These are phyloP conservation scores for Pestalotiopsis sp. DNA, from an alignment of 2,329 filamentous ascomycete genomes.

Conservation along the genomic window DNA sequence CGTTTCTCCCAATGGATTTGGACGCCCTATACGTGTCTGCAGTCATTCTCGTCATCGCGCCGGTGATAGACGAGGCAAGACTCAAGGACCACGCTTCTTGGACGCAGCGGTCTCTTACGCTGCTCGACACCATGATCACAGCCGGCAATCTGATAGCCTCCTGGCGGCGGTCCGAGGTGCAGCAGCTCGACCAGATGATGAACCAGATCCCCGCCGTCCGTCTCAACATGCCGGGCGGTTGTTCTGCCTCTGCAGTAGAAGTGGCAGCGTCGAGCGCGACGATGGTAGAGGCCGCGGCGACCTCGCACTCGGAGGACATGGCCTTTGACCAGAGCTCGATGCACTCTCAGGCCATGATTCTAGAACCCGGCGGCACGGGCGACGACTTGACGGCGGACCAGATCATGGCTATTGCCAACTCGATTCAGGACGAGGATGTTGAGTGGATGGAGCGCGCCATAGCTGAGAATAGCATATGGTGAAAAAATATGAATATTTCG, in stretches of 20 bases:
- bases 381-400: not conserved
- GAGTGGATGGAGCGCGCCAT: constrained; percentile 6
- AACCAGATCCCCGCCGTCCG: not conserved
- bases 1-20: constrained; percentile 11
- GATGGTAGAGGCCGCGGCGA: not conserved
- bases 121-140: constrained; percentile 3
- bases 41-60: constrained; percentile 1
- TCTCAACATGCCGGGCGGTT: not conserved
- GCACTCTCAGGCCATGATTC: not conserved
- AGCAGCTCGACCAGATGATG: constrained; percentile 43
- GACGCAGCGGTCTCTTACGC: not conserved
- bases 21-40: constrained; percentile 10
- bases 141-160: constrained; percentile 34
- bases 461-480: constrained; percentile 6
- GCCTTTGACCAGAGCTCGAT: not conserved
- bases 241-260: not conserved
- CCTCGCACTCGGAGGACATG: not conserved
- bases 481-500: too few species aligned
- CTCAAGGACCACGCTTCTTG: not conserved
- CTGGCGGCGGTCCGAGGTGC: constrained; percentile 43
- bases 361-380: not conserved
- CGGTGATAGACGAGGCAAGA: not conserved
- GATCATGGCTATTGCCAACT: constrained; percentile 4
- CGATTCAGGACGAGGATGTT: not conserved
- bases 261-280: too few species aligned